Conservation (phyloP, 257 asterid genomes). For the Fraxinus excelsior region DNA sequence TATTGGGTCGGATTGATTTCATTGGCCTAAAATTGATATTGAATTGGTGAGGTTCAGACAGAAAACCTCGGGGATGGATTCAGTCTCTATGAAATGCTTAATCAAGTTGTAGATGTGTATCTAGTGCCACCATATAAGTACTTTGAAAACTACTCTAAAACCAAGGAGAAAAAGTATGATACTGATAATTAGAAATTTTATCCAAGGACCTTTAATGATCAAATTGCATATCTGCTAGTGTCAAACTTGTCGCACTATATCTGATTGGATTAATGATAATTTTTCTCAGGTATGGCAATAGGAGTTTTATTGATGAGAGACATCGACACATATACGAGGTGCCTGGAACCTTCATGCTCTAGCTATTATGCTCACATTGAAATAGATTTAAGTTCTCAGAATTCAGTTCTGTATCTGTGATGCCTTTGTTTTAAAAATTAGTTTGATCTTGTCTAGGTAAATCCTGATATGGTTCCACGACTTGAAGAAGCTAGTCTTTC, state of each 20-base stretch:
- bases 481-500: conserved; percentile 72
- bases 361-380: conserved; percentile 16
- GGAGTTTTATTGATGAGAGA: conserved; percentile 76
- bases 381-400: background rate
- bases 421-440: conserved; percentile 13
- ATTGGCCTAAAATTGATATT: background rate
- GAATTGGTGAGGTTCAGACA: background rate
- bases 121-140: too few relatives aligned
- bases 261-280: conserved; percentile 14
- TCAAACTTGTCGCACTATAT: background rate
- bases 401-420: background rate
- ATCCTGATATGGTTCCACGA: conserved; percentile 69
- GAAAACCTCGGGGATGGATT: too few relatives aligned
- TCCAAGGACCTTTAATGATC: background rate
- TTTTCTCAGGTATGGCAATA: conserved; percentile 57
- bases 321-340: conserved; percentile 99
- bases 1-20: background rate
- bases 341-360: conserved; percentile 21
- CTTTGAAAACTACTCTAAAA: too few relatives aligned
- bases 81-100: too few relatives aligned
- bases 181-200: too few relatives aligned
- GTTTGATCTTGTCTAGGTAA: conserved; percentile 46
- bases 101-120: too few relatives aligned
- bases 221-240: background rate
- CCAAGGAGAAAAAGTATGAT: too few relatives aligned